Percentiles rank a stretch among this genome's conserved stretches.
phyloP scores from a whole-genome alignment of 2,329 filamentous ascomycete genomes.

The Salinomyces thailandicus region DNA sequence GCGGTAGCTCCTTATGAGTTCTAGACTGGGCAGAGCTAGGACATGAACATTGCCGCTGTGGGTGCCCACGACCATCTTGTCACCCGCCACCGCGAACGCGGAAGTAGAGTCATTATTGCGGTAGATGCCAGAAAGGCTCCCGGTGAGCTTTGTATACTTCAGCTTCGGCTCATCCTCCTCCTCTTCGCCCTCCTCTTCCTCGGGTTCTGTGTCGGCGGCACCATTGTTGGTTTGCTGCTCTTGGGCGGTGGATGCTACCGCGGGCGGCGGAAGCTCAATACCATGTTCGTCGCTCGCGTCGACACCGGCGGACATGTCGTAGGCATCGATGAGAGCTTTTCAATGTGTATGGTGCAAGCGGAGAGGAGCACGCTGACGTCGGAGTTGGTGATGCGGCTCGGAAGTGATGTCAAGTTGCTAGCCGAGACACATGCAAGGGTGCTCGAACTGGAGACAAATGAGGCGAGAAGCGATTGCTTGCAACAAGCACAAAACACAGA shows the following conservation, averaged over 20 bases:
- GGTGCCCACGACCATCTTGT: constrained; percentile 96
- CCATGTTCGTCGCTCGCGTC: constrained; percentile 17
- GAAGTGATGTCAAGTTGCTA: background rate
- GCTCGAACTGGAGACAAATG: no score
- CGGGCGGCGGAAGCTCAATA: constrained; percentile 6
- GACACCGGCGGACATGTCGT: constrained; percentile 28
- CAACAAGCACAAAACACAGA: no score
- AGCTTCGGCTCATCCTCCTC: constrained; percentile 90
- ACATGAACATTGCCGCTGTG: constrained; percentile 96
- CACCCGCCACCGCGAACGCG: constrained; percentile 76
- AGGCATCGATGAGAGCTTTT: constrained; percentile 20
- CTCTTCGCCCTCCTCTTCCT: constrained; percentile 43
- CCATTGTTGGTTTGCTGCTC: constrained; percentile 16
- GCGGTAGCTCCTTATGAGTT: constrained; percentile 74
- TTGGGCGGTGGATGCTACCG: constrained; percentile 7
- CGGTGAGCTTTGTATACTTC: constrained; percentile 84
- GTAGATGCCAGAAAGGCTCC: constrained; percentile 69
- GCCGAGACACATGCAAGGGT: no score
- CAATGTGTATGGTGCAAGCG: no score
- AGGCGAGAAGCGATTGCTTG: no score
- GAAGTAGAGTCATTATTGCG: constrained; percentile 93
- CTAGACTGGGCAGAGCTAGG: constrained; percentile 69
- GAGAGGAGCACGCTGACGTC: constrained; percentile 1
- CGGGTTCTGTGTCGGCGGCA: constrained; percentile 20
- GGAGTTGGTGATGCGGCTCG: constrained; percentile 1